Conservation (phyloP, 306 rosid species). For the Vigna hirtella region DNA sequence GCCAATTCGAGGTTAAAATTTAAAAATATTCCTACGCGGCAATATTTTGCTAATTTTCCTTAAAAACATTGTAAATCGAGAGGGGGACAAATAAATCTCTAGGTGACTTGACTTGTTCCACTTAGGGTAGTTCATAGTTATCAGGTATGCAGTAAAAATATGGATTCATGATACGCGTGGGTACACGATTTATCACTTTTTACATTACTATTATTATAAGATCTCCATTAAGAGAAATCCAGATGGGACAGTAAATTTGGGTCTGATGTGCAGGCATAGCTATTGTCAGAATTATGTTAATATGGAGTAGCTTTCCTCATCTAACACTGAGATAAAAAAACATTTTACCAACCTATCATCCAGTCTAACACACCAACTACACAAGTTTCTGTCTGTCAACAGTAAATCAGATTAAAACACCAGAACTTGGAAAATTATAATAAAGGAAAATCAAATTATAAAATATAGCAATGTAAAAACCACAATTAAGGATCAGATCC, state of each 20-base stretch:
- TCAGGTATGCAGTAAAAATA: background rate
- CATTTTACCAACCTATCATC: conserved; percentile 1
- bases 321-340: conserved; percentile 32
- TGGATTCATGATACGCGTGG: background rate
- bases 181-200: background rate
- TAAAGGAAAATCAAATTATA: conserved; percentile 15
- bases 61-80: background rate
- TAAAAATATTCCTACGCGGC: background rate
- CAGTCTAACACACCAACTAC: conserved; percentile 11
- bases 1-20: background rate
- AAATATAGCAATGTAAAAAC: conserved; percentile 13
- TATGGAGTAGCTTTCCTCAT: conserved; percentile 6
- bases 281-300: background rate
- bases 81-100: background rate
- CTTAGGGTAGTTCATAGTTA: background rate
- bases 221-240: background rate
- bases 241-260: background rate
- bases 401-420: conserved; percentile 26
- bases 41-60: conserved; percentile 5
- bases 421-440: conserved; percentile 2
- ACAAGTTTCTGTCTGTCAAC: conserved; percentile 13
- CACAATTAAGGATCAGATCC: conserved; percentile 37
- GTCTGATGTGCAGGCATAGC: background rate
- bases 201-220: background rate
- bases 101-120: conserved; percentile 23